phyloP scores from a whole-genome alignment of 2,329 filamentous ascomycete species.

The Talaromyces piceae region DNA sequence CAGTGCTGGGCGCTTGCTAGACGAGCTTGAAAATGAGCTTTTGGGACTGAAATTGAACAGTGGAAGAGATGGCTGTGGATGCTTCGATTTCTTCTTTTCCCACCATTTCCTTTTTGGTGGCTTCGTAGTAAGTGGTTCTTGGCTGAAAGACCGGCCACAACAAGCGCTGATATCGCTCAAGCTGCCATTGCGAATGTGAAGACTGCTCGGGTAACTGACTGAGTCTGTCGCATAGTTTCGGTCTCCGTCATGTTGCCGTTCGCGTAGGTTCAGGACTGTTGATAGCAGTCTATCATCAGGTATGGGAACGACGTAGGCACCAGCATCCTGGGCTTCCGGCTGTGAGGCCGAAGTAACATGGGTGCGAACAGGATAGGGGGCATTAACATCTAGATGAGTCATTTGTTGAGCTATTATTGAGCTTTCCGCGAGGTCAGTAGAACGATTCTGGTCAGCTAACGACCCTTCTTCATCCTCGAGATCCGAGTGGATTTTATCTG shows the following conservation, averaged over 20 bases:
- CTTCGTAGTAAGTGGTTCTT: slow-evolving; percentile 22
- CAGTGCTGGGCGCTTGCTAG: slow-evolving; percentile 20
- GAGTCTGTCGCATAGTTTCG: slow-evolving; percentile 12
- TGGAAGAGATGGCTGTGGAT: slow-evolving; percentile 11
- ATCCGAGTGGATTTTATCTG: slow-evolving; percentile 23
- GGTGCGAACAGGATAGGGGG: slow-evolving; percentile 23
- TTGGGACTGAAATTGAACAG: slow-evolving; percentile 16
- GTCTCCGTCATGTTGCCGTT: slow-evolving; percentile 23
- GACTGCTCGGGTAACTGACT: slow-evolving; percentile 9
- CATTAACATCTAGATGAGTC: slow-evolving; percentile 22
- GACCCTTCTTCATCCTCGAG: slow-evolving; percentile 24
- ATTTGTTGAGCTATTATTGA: slow-evolving; percentile 30
- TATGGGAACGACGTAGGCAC: slow-evolving; percentile 60
- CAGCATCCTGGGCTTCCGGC: slow-evolving; percentile 42
- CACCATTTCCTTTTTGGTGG: slow-evolving; percentile 11
- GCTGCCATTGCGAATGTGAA: slow-evolving; percentile 25
- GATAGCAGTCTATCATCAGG: slow-evolving; percentile 64
- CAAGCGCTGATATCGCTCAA: slow-evolving; percentile 23
- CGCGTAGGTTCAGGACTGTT: slow-evolving; percentile 63
- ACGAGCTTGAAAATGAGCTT: slow-evolving; percentile 22
- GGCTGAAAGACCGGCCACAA: slow-evolving; percentile 23
- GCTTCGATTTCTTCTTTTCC: slow-evolving; percentile 8
- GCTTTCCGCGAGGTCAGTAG: slow-evolving; percentile 24
- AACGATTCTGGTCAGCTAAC: slow-evolving; percentile 17
- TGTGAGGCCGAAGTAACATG: slow-evolving; percentile 23